Evolutionary conservation across 1,284 basidiomycete genomes (phyloP), one percentile per base, ranked within the genome.

Genomic region (Puccinia triticina): DNA sequence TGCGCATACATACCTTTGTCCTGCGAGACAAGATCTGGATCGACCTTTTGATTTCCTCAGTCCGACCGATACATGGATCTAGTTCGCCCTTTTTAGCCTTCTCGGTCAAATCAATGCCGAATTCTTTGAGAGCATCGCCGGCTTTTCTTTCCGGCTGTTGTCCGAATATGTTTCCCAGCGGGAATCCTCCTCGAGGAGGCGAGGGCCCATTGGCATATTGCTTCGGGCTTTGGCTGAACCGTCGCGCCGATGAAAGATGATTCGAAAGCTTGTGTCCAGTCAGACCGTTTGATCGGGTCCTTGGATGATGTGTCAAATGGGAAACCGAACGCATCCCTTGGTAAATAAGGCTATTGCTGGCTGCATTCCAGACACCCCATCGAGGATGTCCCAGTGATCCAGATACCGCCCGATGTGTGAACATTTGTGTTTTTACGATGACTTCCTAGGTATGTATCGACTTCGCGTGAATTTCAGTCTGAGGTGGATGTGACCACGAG

Each of bases 101-200:
- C 84, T 93, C 91, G 0, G 94, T 96, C 46, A 96, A 87, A 86
- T 96, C 95, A 10, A 93, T 89, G 81, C 93, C 93, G 91, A 94
- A 84, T 48, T 85, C 84, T 46, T 85, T 83, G 37, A 86, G 83
- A 2, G 85, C 83, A 77, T 84, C 83, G 11, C 85, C 83, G 76
- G 84, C 69, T 83, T 84, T 83, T 59, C 78, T 55, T 83, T 83
- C 75, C 76, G 84, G 57, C 82, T 83, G 34, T 79, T 84, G 77
- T n/a, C 84, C 83, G 67, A 86, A 86, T 66, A 86, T 86, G 83
- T 86, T 86, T 72, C 85, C 86, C 46, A 86, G 72, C 8, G 85
- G 85, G 71, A 84, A 84, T 0, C 85, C 85, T 34, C 85, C 84
- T 40, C 74, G 55, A n/a, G 74, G 74, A 43, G 74, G 74, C 18